Conservation (phyloP, 225 moss, liverwort and hornwort genomes). For the Pseudoscleropodium purum region DNA sequence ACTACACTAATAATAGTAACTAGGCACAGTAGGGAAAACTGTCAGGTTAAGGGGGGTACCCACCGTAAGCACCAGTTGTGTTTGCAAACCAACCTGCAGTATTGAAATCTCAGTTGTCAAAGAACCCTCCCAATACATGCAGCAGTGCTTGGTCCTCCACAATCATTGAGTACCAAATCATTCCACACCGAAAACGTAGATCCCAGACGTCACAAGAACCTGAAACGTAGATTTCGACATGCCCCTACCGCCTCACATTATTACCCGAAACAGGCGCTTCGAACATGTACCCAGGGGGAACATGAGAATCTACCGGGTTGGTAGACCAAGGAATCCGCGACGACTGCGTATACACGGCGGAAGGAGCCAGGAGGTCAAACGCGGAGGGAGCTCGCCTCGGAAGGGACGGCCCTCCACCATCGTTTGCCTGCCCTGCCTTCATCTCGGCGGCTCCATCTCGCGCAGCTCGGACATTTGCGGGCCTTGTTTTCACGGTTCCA, state of each 20-base stretch:
- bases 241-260: neutral
- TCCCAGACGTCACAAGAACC: neutral
- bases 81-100: neutral
- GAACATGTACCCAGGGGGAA: rapidly evolving
- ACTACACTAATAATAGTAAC: too few species aligned
- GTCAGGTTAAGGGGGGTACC: too few species aligned
- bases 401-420: neutral
- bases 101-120: neutral
- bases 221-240: neutral
- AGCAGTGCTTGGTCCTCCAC: neutral
- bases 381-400: constrained; percentile 14
- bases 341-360: neutral
- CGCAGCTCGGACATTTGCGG: neutral
- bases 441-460: neutral
- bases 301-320: rapidly evolving
- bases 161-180: constrained; percentile 25
- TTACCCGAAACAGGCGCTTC: neutral
- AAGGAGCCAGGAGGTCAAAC: constrained; percentile 11
- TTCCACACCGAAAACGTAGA: neutral
- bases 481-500: neutral
- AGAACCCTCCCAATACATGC: neutral
- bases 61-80: neutral
- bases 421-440: neutral
- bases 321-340: neutral
- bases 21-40: too few species aligned